Conservation (phyloP, 352 stramenopile species). For the Phytophthora meadii region DNA sequence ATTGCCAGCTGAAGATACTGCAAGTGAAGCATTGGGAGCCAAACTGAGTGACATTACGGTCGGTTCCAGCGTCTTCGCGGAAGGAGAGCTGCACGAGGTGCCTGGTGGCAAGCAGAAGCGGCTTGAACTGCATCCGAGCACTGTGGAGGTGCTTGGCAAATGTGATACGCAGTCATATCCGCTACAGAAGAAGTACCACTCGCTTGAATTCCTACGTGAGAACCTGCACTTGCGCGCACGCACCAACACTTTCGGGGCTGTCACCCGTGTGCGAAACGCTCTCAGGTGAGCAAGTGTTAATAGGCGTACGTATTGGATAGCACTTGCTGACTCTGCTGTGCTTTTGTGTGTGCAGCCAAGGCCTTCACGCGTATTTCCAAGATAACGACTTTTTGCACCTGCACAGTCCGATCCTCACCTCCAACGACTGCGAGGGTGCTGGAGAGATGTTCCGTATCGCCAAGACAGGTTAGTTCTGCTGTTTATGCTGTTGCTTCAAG, state of each 20-base stretch:
- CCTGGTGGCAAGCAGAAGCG: slow-evolving; percentile 88
- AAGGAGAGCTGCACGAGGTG: slow-evolving; percentile 90
- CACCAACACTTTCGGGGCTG: slow-evolving; percentile 97
- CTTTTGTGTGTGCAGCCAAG: slow-evolving; percentile 48
- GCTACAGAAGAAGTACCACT: slow-evolving; percentile 99
- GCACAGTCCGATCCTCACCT: slow-evolving; percentile 96
- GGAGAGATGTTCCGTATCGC: slow-evolving; percentile 98
- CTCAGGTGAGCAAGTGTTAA: slow-evolving; percentile 60
- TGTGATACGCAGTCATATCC: slow-evolving; percentile 95
- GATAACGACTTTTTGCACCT: slow-evolving; percentile 80
- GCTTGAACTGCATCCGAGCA: slow-evolving; percentile 92
- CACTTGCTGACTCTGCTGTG: slow-evolving; percentile 4
- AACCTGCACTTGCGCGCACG: slow-evolving; percentile 96
- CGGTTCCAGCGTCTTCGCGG: slow-evolving; percentile 92
- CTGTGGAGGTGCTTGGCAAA: slow-evolving; percentile 89
- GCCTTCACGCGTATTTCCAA: slow-evolving; percentile 79
- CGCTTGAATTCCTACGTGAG: slow-evolving; percentile 97
- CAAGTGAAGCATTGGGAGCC: slow-evolving; percentile 24
- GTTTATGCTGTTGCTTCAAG: neutral
- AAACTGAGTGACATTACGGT: slow-evolving; percentile 93
- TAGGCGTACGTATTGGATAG: neutral
- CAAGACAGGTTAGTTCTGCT: slow-evolving; percentile 56
- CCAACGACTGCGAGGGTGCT: slow-evolving; percentile 97
- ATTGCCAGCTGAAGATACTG: slow-evolving; percentile 53
- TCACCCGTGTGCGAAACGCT: slow-evolving; percentile 94